Percentiles rank a stretch among this genome's conserved stretches.
phyloP scores from a whole-genome alignment of 2,329 filamentous ascomycete genomes.

The Drechmeria coniospora region DNA sequence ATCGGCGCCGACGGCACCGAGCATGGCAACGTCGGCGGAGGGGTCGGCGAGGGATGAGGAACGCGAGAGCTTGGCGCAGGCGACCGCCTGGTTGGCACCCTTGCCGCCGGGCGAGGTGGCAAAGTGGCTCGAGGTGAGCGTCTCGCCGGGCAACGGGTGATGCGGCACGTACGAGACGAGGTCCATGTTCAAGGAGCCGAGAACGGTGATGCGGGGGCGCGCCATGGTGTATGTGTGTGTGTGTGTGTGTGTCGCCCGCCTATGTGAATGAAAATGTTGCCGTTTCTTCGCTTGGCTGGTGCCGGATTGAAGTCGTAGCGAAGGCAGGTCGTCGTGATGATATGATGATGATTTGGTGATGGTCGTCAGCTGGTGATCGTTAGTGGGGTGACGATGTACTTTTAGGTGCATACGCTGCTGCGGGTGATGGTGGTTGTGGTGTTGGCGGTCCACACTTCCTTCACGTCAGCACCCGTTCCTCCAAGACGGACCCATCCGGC shows the following conservation, averaged over 20 bases:
- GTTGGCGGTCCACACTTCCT: no score
- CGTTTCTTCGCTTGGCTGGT: neutral
- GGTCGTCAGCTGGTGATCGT: no score
- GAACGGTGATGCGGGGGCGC: constrained; percentile 52
- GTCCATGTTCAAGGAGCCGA: constrained; percentile 91
- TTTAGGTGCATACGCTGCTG: no score
- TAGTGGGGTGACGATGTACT: no score
- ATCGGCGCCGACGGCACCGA: constrained; percentile 58
- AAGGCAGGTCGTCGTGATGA: no score
- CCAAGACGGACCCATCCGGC: no score
- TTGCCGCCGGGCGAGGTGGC: constrained; percentile 77
- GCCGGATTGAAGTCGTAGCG: no score
- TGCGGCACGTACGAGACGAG: constrained; percentile 78
- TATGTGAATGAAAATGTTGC: neutral
- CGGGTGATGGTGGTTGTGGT: no score
- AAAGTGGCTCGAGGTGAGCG: constrained; percentile 65
- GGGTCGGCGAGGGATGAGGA: constrained; percentile 20
- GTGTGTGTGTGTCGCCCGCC: neutral
- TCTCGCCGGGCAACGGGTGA: constrained; percentile 74
- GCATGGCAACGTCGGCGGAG: constrained; percentile 43
- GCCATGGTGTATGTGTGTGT: neutral
- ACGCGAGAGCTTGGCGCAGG: constrained; percentile 67
- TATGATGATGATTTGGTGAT: no score
- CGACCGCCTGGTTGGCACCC: constrained; percentile 89
- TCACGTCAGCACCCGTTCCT: no score